Percentiles rank a stretch among this genome's conserved stretches.
These are phyloP conservation scores for Paraphoma chrysanthemicola DNA, from an alignment of 2,329 filamentous ascomycete species.

Conservation along the genomic window DNA sequence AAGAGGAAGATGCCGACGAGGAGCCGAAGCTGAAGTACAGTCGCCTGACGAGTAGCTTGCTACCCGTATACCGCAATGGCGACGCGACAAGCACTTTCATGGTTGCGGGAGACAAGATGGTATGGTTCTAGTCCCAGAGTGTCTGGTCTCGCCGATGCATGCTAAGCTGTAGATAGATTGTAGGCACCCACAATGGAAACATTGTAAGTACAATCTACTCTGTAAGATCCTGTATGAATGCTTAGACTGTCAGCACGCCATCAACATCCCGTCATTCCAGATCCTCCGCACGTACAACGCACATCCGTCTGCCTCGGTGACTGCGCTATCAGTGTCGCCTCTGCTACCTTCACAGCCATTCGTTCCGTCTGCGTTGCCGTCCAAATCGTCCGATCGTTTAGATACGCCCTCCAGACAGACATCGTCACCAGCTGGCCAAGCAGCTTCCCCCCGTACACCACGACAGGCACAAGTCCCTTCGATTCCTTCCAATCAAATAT, in stretches of 20 bases:
- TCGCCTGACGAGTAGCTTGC: constrained; percentile 80
- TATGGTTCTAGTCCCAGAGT: constrained; percentile 52
- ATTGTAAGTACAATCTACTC: constrained; percentile 69
- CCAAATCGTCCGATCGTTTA: constrained; percentile 32
- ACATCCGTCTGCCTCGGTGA: constrained; percentile 84
- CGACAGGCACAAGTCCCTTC: constrained; percentile 69
- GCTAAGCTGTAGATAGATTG: constrained; percentile 64
- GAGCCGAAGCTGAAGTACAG: constrained; percentile 95
- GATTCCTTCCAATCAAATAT: constrained; percentile 86
- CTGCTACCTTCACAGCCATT: constrained; percentile 67
- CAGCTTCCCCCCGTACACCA: constrained; percentile 60
- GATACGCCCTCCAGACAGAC: constrained; percentile 51
- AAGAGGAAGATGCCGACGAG: constrained; percentile 86
- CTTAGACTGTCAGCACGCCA: constrained; percentile 70
- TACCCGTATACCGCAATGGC: constrained; percentile 86
- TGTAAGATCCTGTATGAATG: background rate
- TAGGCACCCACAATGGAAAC: constrained; percentile 95
- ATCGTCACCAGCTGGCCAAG: constrained; percentile 33
- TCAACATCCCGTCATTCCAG: constrained; percentile 83
- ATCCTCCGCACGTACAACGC: constrained; percentile 86
- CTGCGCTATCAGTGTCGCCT: constrained; percentile 87
- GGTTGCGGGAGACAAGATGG: constrained; percentile 96
- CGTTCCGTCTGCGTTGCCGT: constrained; percentile 24
- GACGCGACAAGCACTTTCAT: constrained; percentile 93
- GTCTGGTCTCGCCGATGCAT: constrained; percentile 68